These are phyloP conservation scores for Fomitopsis schrenkii DNA, from an alignment of 1,284 basidiomycete genomes.

Conservation along the genomic window DNA sequence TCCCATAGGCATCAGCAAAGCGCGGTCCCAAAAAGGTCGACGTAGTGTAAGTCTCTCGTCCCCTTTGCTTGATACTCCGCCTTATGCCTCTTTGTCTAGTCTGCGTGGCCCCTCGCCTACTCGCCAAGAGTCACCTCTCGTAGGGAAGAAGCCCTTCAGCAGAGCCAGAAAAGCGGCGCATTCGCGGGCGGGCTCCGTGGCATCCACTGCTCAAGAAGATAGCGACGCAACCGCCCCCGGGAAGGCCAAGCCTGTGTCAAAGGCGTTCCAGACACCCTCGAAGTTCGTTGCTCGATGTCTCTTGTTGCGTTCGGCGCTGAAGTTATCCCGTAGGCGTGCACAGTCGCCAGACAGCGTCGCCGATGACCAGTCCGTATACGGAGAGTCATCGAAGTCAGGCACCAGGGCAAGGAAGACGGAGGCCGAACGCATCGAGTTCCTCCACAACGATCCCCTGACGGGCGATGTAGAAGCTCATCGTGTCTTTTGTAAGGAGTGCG, in stretches of 20 bases:
- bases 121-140: conserved; percentile 5
- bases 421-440: conserved; percentile 55
- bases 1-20: conserved; percentile 12
- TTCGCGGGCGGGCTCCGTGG: conserved; percentile 7
- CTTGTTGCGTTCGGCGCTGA: background rate
- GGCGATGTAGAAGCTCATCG: conserved; percentile 48
- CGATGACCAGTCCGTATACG: conserved; percentile 17
- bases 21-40: conserved; percentile 35
- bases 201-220: background rate
- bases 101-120: conserved; percentile 21
- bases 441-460: conserved; percentile 54
- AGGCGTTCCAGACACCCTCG: background rate
- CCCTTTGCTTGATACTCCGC: background rate
- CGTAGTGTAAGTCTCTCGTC: conserved; percentile 32
- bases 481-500: conserved; percentile 52
- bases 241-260: conserved; percentile 5
- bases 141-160: conserved; percentile 17
- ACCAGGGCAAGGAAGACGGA: conserved; percentile 47
- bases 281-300: background rate
- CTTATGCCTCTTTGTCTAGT: conserved; percentile 2
- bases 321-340: conserved; percentile 4
- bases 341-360: conserved; percentile 15
- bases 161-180: conserved; percentile 2
- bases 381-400: conserved; percentile 28
- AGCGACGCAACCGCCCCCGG: background rate